Conservation (phyloP, 108 stramenopile genomes). For the Conticribra weissflogii region DNA sequence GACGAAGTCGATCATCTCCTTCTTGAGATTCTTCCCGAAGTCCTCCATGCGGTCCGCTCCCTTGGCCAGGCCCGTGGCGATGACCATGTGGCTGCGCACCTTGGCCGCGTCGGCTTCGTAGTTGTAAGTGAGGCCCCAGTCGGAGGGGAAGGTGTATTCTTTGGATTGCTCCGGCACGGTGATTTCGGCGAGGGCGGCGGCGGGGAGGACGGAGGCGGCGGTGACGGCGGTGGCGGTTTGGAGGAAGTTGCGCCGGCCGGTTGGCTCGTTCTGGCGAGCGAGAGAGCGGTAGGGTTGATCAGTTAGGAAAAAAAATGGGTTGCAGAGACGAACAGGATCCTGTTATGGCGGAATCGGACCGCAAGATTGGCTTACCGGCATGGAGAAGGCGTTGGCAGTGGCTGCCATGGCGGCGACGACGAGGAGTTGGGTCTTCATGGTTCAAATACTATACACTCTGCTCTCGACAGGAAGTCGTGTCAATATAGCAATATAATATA, state of each 20-base stretch:
- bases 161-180: constrained; percentile 79
- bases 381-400: constrained; percentile 43
- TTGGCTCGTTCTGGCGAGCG: constrained; percentile 34
- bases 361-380: constrained; percentile 27
- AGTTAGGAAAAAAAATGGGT: background rate
- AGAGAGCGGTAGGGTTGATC: background rate
- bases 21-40: constrained; percentile 92
- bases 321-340: background rate
- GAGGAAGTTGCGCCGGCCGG: constrained; percentile 74
- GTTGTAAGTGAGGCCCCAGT: constrained; percentile 90
- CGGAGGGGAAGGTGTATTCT: constrained; percentile 72
- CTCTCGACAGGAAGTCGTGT: no score
- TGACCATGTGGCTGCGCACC: constrained; percentile 92
- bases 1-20: constrained; percentile 98
- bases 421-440: constrained; percentile 46
- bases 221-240: constrained; percentile 58
- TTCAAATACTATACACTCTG: no score
- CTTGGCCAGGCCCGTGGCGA: constrained; percentile 88
- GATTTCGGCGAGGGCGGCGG: constrained; percentile 64
- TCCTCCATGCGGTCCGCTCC: constrained; percentile 90
- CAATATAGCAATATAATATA: no score
- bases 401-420: constrained; percentile 42
- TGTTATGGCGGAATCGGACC: background rate
- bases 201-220: constrained; percentile 55
- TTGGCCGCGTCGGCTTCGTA: constrained; percentile 92